Evolutionary conservation across 108 stramenopile genomes (phyloP).

Genomic region (Cyclotella kingstonii): DNA sequence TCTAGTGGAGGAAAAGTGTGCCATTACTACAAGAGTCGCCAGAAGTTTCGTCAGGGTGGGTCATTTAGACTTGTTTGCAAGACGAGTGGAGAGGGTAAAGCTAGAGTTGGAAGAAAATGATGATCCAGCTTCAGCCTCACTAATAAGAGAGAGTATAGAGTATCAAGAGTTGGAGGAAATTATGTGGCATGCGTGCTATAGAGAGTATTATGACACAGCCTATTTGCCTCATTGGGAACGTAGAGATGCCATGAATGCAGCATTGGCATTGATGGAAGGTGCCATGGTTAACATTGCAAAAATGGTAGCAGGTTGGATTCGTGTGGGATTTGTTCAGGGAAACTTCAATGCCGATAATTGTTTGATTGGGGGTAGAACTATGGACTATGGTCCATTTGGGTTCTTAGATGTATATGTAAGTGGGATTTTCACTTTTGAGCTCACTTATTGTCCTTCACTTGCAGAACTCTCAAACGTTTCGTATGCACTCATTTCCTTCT

Average conservation of each 20-base stretch:
- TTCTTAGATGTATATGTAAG: slow-evolving; percentile 78
- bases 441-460: slow-evolving; percentile 10
- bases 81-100: slow-evolving; percentile 43
- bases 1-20: slow-evolving; percentile 76
- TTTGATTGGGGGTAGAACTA: slow-evolving; percentile 66
- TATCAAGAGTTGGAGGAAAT: slow-evolving; percentile 74
- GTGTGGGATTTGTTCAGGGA: slow-evolving; percentile 94
- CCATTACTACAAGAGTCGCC: slow-evolving; percentile 84
- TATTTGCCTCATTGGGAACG: slow-evolving; percentile 55
- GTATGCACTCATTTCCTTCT: not conserved
- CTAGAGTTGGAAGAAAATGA: slow-evolving; percentile 9
- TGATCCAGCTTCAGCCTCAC: slow-evolving; percentile 30
- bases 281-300: slow-evolving; percentile 54
- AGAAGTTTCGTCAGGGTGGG: slow-evolving; percentile 80
- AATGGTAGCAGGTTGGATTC: slow-evolving; percentile 86
- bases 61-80: slow-evolving; percentile 83
- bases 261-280: slow-evolving; percentile 51
- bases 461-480: too few species aligned
- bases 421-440: not conserved
- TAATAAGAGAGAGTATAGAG: slow-evolving; percentile 34
- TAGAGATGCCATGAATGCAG: slow-evolving; percentile 54
- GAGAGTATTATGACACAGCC: slow-evolving; percentile 66
- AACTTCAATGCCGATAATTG: slow-evolving; percentile 96
- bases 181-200: slow-evolving; percentile 81
- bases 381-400: slow-evolving; percentile 97